Percentiles rank a stretch among this genome's conserved stretches.
These are phyloP conservation scores for Ostreobium quekettii DNA, from an alignment of 139 green algal genomes.

Conservation along the genomic window DNA sequence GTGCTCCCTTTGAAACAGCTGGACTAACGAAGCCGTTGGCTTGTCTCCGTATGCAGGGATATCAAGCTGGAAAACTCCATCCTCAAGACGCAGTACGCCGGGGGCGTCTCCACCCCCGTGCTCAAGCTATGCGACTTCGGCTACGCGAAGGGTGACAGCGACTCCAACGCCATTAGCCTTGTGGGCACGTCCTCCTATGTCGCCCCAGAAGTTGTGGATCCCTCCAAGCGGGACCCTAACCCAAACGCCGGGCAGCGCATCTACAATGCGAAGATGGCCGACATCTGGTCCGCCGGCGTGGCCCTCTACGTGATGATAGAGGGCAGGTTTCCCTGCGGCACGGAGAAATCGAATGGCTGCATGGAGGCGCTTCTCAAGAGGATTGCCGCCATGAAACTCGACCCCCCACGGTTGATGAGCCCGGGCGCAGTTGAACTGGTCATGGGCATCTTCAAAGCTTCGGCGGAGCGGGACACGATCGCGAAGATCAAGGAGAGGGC, in stretches of 20 bases:
- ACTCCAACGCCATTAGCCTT: conserved; percentile 44
- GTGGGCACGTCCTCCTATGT: conserved; percentile 60
- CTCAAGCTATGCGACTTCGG: conserved; percentile 29
- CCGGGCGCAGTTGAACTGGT: neutral
- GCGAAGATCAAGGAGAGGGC: too few relatives aligned
- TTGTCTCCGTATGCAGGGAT: conserved; percentile 6
- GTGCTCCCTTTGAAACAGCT: too few relatives aligned
- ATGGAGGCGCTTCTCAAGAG: neutral
- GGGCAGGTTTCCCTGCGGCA: conserved; percentile 45
- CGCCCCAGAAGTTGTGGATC: conserved; percentile 39
- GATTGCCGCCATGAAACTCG: neutral
- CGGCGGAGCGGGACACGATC: too few relatives aligned
- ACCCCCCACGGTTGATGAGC: neutral
- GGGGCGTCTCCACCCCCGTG: neutral
- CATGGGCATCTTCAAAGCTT: too few relatives aligned
- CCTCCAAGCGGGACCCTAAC: too few relatives aligned
- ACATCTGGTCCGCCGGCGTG: conserved; percentile 51
- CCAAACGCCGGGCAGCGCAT: neutral
- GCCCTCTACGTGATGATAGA: conserved; percentile 82
- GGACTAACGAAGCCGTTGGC: too few relatives aligned
- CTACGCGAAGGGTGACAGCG: conserved; percentile 11
- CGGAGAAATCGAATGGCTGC: neutral
- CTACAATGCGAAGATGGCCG: conserved; percentile 45
- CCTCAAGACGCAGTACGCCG: conserved; percentile 1
- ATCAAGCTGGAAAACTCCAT: conserved; percentile 28